phyloP scores from a whole-genome alignment of 2,329 filamentous ascomycete genomes.

The Pestalotiopsis sp. region DNA sequence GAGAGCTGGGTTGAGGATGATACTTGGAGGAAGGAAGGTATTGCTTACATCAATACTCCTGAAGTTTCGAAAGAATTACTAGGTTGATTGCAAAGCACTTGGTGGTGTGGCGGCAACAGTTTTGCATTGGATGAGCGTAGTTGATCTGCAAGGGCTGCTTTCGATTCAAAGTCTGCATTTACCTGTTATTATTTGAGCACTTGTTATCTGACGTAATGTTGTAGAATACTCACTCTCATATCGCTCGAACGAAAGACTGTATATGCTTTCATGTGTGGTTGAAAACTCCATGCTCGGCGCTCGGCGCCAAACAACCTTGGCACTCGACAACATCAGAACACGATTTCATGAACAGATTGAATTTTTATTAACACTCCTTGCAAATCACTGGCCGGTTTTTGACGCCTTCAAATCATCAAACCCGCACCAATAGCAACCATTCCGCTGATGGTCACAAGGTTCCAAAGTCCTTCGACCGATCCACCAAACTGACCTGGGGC shows the following conservation, averaged over 20 bases:
- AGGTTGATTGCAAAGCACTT: slow-evolving; percentile 10
- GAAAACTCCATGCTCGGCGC: no score
- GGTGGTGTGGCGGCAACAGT: no score
- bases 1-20: slow-evolving; percentile 48
- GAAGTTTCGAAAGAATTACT: slow-evolving; percentile 41
- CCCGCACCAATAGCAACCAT: slow-evolving; percentile 12
- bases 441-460: not conserved
- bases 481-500: not conserved
- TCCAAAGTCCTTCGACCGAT: not conserved
- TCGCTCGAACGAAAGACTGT: no score
- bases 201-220: not conserved
- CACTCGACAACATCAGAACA: no score
- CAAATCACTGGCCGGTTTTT: not conserved
- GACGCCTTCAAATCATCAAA: not conserved
- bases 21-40: slow-evolving; percentile 49
- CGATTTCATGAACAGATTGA: not conserved
- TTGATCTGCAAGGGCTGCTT: not conserved
- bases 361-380: not conserved
- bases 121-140: not conserved
- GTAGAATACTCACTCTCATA: no score
- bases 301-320: no score
- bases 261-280: no score
- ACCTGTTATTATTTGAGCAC: not conserved
- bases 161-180: not conserved
- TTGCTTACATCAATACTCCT: slow-evolving; percentile 44